Conservation (phyloP, 805 yeast genomes). For the Monosporozyma solicola region DNA sequence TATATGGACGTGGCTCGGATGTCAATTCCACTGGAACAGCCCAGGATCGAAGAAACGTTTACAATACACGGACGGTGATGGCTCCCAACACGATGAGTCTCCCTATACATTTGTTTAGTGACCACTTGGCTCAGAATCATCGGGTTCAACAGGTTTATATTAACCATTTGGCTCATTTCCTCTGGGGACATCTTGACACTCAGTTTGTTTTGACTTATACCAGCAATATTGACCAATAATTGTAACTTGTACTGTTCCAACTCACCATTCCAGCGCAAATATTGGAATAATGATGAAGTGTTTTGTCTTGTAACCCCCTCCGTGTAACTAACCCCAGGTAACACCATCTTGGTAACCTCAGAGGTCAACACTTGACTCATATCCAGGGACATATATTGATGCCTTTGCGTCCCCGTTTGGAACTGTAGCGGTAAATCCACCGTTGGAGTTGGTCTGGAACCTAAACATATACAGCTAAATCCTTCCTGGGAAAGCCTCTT, state of each 20-base stretch:
- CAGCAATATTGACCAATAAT: conserved; percentile 27
- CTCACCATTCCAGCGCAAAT: neutral
- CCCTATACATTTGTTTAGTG: conserved; percentile 17
- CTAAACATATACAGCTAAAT: conserved; percentile 21
- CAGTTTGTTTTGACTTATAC: conserved; percentile 22
- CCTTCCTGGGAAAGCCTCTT: conserved; percentile 23
- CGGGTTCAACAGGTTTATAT: conserved; percentile 22
- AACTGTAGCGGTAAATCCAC: neutral
- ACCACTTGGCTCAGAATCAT: conserved; percentile 19
- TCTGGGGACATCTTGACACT: conserved; percentile 13
- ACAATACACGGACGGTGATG: conserved; percentile 13
- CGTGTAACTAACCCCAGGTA: neutral
- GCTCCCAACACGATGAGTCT: neutral
- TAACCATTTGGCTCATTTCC: conserved; percentile 16
- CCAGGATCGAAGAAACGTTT: conserved; percentile 26
- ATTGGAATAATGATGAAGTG: neutral
- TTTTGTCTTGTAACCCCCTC: neutral
- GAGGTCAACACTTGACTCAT: conserved; percentile 3
- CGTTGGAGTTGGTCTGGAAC: conserved; percentile 13
- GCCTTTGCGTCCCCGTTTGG: conserved; percentile 12
- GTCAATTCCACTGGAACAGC: conserved; percentile 5
- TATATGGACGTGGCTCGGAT: conserved; percentile 26
- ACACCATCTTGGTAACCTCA: neutral
- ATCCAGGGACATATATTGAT: conserved; percentile 14
- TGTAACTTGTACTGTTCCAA: neutral